A percentile compares a stretch with the other conserved stretches of the same genome.
phyloP scores from a whole-genome alignment of 306 rosid species.

The Begonia fuchsioides region DNA sequence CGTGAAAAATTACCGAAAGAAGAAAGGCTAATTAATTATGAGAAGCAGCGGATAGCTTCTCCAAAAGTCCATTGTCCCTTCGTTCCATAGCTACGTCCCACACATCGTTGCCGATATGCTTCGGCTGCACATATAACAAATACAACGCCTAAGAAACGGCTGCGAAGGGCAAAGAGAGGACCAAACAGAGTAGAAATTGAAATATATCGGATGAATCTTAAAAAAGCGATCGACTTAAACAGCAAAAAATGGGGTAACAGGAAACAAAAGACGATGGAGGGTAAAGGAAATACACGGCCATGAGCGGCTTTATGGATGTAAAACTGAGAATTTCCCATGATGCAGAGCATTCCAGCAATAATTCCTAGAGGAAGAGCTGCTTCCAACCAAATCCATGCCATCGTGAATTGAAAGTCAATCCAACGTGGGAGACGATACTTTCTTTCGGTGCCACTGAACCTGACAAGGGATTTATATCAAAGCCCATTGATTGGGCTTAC shows the following conservation, averaged over 20 bases:
- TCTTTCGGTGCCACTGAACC: too few species aligned
- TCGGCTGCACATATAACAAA: slow-evolving; percentile 38
- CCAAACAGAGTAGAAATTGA: neutral
- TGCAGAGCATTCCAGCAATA: slow-evolving; percentile 83
- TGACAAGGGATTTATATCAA: too few species aligned
- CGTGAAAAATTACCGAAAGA: neutral
- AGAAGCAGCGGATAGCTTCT: slow-evolving; percentile 28
- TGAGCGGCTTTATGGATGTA: slow-evolving; percentile 78
- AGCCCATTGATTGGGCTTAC: too few species aligned
- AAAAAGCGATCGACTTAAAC: neutral
- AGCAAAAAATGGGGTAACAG: neutral
- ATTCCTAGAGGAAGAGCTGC: slow-evolving; percentile 77
- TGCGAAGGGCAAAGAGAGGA: neutral
- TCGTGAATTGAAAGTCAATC: slow-evolving; percentile 4
- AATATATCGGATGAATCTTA: too few species aligned
- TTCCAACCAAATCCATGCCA: slow-evolving; percentile 57
- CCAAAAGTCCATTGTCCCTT: slow-evolving; percentile 77
- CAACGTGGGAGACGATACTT: too few species aligned
- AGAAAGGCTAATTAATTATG: slow-evolving; percentile 12
- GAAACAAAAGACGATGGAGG: slow-evolving; percentile 2
- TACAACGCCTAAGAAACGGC: neutral
- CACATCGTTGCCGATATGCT: slow-evolving; percentile 79
- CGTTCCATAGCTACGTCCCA: slow-evolving; percentile 99
- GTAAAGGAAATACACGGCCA: slow-evolving; percentile 49
- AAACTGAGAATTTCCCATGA: slow-evolving; percentile 80